Evolutionary conservation across 2,329 filamentous ascomycete genomes (phyloP), one percentile per base, ranked within the genome.

Genomic region (Nemania diffusa): DNA sequence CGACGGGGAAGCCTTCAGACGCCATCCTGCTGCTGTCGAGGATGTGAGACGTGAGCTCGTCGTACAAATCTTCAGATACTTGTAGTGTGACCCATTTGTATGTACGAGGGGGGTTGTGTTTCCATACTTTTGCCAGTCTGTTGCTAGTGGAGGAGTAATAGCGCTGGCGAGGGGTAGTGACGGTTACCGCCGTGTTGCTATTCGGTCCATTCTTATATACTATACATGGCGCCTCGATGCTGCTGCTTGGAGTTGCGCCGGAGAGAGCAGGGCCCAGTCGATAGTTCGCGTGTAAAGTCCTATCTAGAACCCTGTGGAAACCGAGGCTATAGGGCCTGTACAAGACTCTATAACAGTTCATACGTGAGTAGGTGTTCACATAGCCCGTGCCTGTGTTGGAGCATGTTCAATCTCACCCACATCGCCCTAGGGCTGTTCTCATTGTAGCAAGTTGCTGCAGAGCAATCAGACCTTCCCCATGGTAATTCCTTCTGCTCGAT

Each of bases 391-490:
- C n/a, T n/a, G 42, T 48, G 42, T 42, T 57, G 52, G 51, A 57
- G 61, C 44, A 53, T 64, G 55, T 34, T 63, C 34, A n/a, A 44
- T 63, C 61, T 63, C 44, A 63, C 53, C 61, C 44, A 34, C 61
- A 63, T 63, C 22, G 61, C 57, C 52, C 42, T 13, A 34, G 46
- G 24, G 53, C 52, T n/a, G n/a, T n/a, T 44, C 61, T 52, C 61
- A 57, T 57, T n/a, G 24, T 24, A 42, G 52, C 46, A 29, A 52
- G 61, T 64, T 2, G 32, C 34, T 44, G 52, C 26, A 57, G 61
- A 57, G 53, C 53, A 24, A 57, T 57, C 32, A 22, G 22, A 11
- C 22, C 24, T 56, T 51, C 24, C n/a, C 40, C 29, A 40, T 40
- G 42, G 51, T 22, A 7, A 37, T 53, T 46, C 50, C 50, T 55